Base-by-base conservation (phyloP, 192 early-diverging fungal species). In the Mortierella claussenii region DNA sequence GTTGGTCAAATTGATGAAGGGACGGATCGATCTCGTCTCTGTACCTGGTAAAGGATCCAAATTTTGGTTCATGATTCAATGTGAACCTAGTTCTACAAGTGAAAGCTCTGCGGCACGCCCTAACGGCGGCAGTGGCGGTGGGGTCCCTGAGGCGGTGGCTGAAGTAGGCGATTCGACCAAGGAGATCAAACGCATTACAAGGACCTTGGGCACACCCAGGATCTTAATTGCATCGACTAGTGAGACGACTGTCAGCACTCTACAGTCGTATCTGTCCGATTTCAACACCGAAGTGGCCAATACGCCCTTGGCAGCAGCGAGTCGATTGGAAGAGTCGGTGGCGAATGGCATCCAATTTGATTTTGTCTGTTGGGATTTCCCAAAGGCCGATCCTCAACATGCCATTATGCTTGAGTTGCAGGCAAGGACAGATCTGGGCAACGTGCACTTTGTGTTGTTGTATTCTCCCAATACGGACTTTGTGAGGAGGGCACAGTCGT, bases 1-100 rank as follows among this genome's bases (percentile, higher is more conserved):
- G 24, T 65, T 89, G 10, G 85, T 87, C n/a, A 83, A 79, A 32
- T 48, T 89, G 36, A 89, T 89, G 88, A 82, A 80, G 45, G 89
- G 89, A 21, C 51, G 58, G 2, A 78, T 87, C 11, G 75, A 79
- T n/a, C 78, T 83, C 6, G 56, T 32, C n/a, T 82, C 82, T 32
- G 57, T 76, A 12, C 76, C 67, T 15, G 63, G 62, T 2, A 52
- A 73, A 23, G 85, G 85, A 2, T 86, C 85, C 10, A 83, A 69
- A 3, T 86, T 86, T 44, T 84, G 81, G 74, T 86, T 86, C 46
- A 69, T 69, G 23, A 68, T 85, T 18, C 56, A 65, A 7, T 80
- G 80, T 32, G 58, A 79, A 36, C 53, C 55, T 18, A 46, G 52
- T 27, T 55, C 50, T 1, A 21, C 63, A 11, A 24, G 57, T 15